A percentile compares a stretch with the other conserved stretches of the same genome.
Evolutionary conservation across 192 early-diverging fungal genomes (phyloP).

Genomic region (Linnemannia hyalina): DNA sequence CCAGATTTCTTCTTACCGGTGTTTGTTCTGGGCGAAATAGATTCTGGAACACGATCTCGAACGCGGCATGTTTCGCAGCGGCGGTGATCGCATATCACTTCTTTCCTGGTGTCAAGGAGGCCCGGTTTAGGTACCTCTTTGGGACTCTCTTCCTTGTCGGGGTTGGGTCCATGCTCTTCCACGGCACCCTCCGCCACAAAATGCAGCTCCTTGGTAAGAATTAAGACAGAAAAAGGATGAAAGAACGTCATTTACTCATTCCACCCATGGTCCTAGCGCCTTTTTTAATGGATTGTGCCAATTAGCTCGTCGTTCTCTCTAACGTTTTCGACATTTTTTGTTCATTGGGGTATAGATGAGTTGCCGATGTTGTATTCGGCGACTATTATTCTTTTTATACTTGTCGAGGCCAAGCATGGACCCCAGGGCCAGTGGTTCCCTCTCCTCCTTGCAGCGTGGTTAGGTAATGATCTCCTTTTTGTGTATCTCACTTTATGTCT

Average conservation of each 20-base stretch:
- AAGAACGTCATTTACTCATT: constrained; percentile 37
- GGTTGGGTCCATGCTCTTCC: constrained; percentile 80
- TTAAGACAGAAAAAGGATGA: neutral
- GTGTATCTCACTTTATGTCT: too few relatives aligned
- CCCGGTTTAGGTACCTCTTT: constrained; percentile 63
- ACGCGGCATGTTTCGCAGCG: constrained; percentile 67
- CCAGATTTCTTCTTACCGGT: neutral
- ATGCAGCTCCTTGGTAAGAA: constrained; percentile 68
- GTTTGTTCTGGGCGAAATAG: neutral
- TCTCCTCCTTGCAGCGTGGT: constrained; percentile 59
- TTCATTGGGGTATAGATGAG: constrained; percentile 11
- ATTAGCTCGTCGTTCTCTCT: neutral
- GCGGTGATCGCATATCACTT: constrained; percentile 62
- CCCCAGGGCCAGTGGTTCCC: constrained; percentile 60
- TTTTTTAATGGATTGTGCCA: neutral
- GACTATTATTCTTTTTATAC: constrained; percentile 49
- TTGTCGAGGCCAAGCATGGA: constrained; percentile 57
- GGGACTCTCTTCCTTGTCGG: constrained; percentile 73
- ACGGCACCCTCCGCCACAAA: constrained; percentile 76
- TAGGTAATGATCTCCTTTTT: constrained; percentile 26
- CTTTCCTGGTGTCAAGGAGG: constrained; percentile 45
- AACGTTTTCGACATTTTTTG: neutral
- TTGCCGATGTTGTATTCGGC: constrained; percentile 54
- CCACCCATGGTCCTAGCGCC: too few relatives aligned
- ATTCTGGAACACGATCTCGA: constrained; percentile 73